A percentile compares a stretch with the other conserved stretches of the same genome.
Conservation (phyloP, 495 filamentous ascomycete species). For the Neurospora africana region DNA sequence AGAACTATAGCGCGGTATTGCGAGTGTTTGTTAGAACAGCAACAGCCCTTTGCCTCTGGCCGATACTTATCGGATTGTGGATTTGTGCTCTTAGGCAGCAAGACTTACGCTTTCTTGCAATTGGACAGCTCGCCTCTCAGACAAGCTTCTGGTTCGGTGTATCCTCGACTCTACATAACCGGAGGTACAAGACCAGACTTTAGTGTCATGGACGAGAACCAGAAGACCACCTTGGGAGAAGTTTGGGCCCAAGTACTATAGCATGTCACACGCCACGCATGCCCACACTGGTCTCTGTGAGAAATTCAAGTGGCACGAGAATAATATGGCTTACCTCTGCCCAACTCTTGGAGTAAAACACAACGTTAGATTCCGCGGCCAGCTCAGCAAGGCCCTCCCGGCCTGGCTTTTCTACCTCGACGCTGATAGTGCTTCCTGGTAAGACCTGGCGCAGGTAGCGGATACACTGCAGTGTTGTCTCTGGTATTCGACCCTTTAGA, state of each 20-base stretch:
- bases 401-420: slow-evolving; percentile 61
- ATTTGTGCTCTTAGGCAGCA: neutral
- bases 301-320: neutral
- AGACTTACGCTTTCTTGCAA: slow-evolving; percentile 21
- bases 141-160: slow-evolving; percentile 23
- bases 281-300: neutral
- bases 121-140: slow-evolving; percentile 19
- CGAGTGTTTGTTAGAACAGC: neutral
- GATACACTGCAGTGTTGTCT: slow-evolving; percentile 53
- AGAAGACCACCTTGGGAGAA: neutral
- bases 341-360: slow-evolving; percentile 64
- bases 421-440: slow-evolving; percentile 45
- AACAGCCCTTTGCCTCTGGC: neutral
- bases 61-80: neutral
- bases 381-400: slow-evolving; percentile 49
- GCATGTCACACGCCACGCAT: neutral
- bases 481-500: slow-evolving; percentile 54
- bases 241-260: neutral
- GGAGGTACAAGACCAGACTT: neutral
- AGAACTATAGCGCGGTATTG: slow-evolving; percentile 27
- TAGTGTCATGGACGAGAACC: neutral
- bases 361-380: slow-evolving; percentile 52
- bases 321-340: slow-evolving; percentile 42
- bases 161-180: slow-evolving; percentile 19
- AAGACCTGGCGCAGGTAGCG: slow-evolving; percentile 39